Conservation (phyloP, 1,284 basidiomycete species). For the Clitocybe nebularis region DNA sequence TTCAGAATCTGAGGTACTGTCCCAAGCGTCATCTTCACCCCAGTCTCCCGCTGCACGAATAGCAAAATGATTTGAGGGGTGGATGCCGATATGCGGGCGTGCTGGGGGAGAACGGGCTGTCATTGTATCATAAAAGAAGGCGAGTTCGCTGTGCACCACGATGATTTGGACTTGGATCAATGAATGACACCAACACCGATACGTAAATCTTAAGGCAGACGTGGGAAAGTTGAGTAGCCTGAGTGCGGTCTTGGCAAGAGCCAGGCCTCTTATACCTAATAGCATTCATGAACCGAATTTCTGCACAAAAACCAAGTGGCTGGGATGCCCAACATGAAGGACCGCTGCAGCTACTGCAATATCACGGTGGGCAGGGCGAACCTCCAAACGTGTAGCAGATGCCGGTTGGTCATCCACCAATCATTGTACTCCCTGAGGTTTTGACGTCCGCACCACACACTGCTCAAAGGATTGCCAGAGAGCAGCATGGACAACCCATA, state of each 20-base stretch:
- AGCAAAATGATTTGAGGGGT: slow-evolving; percentile 49
- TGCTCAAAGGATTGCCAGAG: slow-evolving; percentile 13
- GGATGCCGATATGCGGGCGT: slow-evolving; percentile 69
- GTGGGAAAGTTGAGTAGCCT: too few relatives aligned
- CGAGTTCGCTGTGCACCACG: slow-evolving; percentile 8
- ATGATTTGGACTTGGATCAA: background rate
- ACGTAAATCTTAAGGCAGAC: background rate
- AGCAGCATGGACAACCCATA: slow-evolving; percentile 10
- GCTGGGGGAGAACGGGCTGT: slow-evolving; percentile 66
- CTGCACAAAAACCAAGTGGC: background rate
- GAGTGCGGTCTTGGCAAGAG: too few relatives aligned
- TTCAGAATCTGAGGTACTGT: slow-evolving; percentile 82
- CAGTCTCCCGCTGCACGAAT: slow-evolving; percentile 52
- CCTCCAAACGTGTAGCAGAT: slow-evolving; percentile 25
- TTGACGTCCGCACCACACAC: slow-evolving; percentile 9
- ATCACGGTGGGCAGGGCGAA: slow-evolving; percentile 22
- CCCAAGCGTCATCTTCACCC: slow-evolving; percentile 89
- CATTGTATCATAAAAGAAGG: slow-evolving; percentile 37
- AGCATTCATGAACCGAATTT: too few relatives aligned
- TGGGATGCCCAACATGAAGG: slow-evolving; percentile 16
- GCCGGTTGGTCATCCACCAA: slow-evolving; percentile 20
- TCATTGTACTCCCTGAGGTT: background rate
- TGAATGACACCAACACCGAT: slow-evolving; percentile 3
- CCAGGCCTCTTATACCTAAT: too few relatives aligned
- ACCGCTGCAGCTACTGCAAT: slow-evolving; percentile 25